Base-by-base conservation (phyloP, 768 basidiomycete species). In the Mycena latifolia region DNA sequence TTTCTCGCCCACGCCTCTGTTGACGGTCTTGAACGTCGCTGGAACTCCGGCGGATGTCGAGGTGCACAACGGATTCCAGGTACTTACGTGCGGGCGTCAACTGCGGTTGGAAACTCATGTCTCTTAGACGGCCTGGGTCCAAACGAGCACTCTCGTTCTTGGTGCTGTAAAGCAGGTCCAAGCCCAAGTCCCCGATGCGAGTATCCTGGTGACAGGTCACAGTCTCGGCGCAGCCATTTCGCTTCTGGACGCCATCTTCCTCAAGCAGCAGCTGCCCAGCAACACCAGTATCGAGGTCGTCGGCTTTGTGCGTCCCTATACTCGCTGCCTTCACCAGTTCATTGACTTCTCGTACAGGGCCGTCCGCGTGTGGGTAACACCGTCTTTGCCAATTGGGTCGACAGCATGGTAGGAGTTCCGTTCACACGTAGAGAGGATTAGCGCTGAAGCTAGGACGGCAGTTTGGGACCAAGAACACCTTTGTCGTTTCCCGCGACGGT, bases 41-140 rank as follows among this genome's bases (percentile, higher is more conserved):
- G 61, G 61, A 0, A 62, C 61, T 3, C 61, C 61, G 6, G 41
- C 28, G 14, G 60, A 51, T 0, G 60, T 61, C 29, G 41, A 53
- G 22, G 60, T 61, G 11, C 61, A 62, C 46, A 62, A 48, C 48
- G 61, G 61, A 2, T 62, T 62, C 45, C 61, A 62, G 61, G 61
- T 62, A 14, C 6, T 6, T 7, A 17, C 51, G 52, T 15, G 27
- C 5, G 22, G 1, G 9, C 41, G 15, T 35, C 22, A 35, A 22
- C 14, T n/a, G 17, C 6, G 24, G 11, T 41, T 50, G 24, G 3
- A 59, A n/a, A 29, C 48, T 50, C 14, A 29, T n/a, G 2, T 14
- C 14, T 14, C 18, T 6, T 28, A 61, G 60, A 61, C 60, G 5
- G 60, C 60, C 28, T 61, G 60, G 60, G 60, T 61, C 41, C 60